Evolutionary conservation across 371 early-diverging fungal species (phyloP).

Genomic region (Rhizomucor pusillus): DNA sequence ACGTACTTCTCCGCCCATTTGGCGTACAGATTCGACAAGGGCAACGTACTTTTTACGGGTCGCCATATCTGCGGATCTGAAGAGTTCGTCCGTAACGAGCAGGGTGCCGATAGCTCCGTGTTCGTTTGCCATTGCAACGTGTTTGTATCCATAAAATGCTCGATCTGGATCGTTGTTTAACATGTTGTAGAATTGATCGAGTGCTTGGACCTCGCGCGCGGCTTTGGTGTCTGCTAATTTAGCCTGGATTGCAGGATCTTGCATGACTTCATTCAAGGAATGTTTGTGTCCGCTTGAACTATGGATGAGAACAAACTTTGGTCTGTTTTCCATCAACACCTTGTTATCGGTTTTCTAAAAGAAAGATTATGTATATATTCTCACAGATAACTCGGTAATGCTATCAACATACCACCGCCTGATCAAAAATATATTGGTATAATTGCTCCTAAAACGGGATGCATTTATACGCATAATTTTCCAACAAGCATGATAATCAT

Average conservation of each 20-base stretch:
- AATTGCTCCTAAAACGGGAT: slow-evolving; percentile 68
- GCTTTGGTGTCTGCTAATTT: slow-evolving; percentile 92
- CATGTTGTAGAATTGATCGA: slow-evolving; percentile 87
- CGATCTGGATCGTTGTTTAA: slow-evolving; percentile 86
- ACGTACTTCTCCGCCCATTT: slow-evolving; percentile 76
- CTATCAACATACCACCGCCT: slow-evolving; percentile 70
- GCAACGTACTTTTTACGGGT: slow-evolving; percentile 82
- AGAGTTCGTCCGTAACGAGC: slow-evolving; percentile 89
- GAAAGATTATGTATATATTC: background rate
- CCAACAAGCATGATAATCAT: background rate
- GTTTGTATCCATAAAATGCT: slow-evolving; percentile 88
- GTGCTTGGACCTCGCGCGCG: slow-evolving; percentile 78
- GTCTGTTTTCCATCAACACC: slow-evolving; percentile 72
- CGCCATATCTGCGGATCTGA: slow-evolving; percentile 82
- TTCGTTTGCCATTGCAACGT: slow-evolving; percentile 84
- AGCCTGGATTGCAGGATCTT: slow-evolving; percentile 78
- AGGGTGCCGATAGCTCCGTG: slow-evolving; percentile 83
- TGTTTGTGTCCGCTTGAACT: slow-evolving; percentile 95
- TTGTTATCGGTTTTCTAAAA: slow-evolving; percentile 78
- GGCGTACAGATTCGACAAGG: slow-evolving; percentile 81
- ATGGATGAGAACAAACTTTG: slow-evolving; percentile 88
- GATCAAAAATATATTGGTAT: slow-evolving; percentile 78
- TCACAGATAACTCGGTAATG: slow-evolving; percentile 67
- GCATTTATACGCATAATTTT: background rate
- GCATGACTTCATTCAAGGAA: slow-evolving; percentile 89